Percentiles rank a stretch among this genome's conserved stretches.
Evolutionary conservation across 2,329 filamentous ascomycete genomes (phyloP).

Genomic region (Zopfia rhizophila): DNA sequence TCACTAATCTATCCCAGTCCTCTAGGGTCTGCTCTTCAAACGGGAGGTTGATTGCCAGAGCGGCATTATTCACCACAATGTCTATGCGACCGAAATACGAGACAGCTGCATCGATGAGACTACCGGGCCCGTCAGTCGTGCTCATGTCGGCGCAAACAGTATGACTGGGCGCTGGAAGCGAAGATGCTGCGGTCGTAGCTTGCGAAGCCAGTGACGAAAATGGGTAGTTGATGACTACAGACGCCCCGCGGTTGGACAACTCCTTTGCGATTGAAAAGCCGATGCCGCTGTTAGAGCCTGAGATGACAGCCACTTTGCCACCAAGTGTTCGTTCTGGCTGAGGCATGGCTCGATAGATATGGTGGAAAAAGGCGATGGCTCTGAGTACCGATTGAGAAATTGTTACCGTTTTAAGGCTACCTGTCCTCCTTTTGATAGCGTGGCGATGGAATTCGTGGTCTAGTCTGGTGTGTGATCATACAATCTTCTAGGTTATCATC

Average conservation of each 20-base stretch:
- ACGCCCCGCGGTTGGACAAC: conserved; percentile 53
- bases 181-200: conserved; percentile 39
- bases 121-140: conserved; percentile 35
- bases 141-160: conserved; percentile 53
- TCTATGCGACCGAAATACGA: conserved; percentile 52
- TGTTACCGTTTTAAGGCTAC: too few relatives aligned
- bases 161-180: conserved; percentile 43
- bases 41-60: conserved; percentile 51
- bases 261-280: conserved; percentile 56
- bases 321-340: conserved; percentile 18
- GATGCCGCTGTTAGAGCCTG: conserved; percentile 57
- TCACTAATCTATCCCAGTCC: conserved; percentile 55
- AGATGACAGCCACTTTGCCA: conserved; percentile 53
- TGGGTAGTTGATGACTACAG: conserved; percentile 63
- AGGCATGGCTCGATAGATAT: too few relatives aligned
- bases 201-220: conserved; percentile 39
- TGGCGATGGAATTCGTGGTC: too few relatives aligned
- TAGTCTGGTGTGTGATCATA: too few relatives aligned
- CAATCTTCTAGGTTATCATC: too few relatives aligned
- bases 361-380: too few relatives aligned
- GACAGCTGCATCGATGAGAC: conserved; percentile 6
- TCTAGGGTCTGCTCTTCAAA: conserved; percentile 52
- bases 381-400: too few relatives aligned
- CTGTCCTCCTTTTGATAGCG: too few relatives aligned
- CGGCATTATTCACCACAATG: conserved; percentile 53